Conservation (phyloP, 805 yeast species). For the Hermanozyma aechmeae region DNA sequence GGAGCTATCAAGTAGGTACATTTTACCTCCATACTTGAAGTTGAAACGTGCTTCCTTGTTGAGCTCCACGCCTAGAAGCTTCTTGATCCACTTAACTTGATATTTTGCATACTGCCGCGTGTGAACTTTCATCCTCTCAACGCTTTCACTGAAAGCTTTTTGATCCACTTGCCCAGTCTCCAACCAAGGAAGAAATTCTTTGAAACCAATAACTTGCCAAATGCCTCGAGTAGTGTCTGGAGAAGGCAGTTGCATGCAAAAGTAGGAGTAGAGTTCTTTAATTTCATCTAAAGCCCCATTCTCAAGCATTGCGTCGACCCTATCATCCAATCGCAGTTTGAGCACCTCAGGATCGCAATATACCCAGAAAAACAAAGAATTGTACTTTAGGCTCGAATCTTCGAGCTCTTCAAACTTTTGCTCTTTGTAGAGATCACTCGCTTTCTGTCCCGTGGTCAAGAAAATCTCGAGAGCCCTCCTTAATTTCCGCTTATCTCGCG, state of each 20-base stretch:
- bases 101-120: constrained; percentile 82
- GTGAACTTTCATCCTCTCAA: constrained; percentile 69
- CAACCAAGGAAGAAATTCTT: constrained; percentile 76
- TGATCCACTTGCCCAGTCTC: constrained; percentile 8
- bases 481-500: constrained; percentile 75
- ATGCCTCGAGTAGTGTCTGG: constrained; percentile 65
- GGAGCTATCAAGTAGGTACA: constrained; percentile 70
- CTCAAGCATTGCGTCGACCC: constrained; percentile 80
- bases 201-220: constrained; percentile 93
- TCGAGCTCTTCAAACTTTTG: constrained; percentile 40
- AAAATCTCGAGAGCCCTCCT: constrained; percentile 75
- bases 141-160: constrained; percentile 32
- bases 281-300: constrained; percentile 68
- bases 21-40: constrained; percentile 50
- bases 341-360: constrained; percentile 55
- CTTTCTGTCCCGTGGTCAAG: constrained; percentile 52
- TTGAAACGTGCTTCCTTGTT: constrained; percentile 34
- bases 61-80: constrained; percentile 55
- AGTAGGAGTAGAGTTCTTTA: constrained; percentile 42
- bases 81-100: constrained; percentile 87
- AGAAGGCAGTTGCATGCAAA: constrained; percentile 16
- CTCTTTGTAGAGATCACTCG: constrained; percentile 60
- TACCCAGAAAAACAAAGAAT: constrained; percentile 73
- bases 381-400: constrained; percentile 45
- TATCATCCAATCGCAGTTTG: constrained; percentile 53